A percentile compares a stretch with the other conserved stretches of the same genome.
These are phyloP conservation scores for Aquanectria penicillioides DNA, from an alignment of 2,329 filamentous ascomycete species.

Conservation along the genomic window DNA sequence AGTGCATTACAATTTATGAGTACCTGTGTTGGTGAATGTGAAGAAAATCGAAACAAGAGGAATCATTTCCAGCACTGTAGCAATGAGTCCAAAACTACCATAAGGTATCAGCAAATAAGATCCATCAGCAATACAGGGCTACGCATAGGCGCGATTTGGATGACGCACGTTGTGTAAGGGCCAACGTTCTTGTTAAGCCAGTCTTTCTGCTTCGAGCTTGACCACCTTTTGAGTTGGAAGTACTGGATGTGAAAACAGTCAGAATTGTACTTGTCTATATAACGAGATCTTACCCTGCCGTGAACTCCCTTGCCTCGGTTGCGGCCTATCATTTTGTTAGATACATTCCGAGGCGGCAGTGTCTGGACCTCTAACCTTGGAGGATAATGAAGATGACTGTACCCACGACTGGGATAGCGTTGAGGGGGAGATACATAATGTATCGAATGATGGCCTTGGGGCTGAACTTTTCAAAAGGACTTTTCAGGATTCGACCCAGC, in stretches of 20 bases:
- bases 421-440: slow-evolving; percentile 87
- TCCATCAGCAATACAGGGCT: slow-evolving; percentile 5
- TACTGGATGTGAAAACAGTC: slow-evolving; percentile 63
- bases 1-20: slow-evolving; percentile 24
- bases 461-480: slow-evolving; percentile 65
- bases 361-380: slow-evolving; percentile 63
- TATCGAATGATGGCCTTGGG: slow-evolving; percentile 77
- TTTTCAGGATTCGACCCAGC: slow-evolving; percentile 67
- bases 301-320: slow-evolving; percentile 61
- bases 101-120: slow-evolving; percentile 21
- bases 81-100: slow-evolving; percentile 75
- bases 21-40: slow-evolving; percentile 85
- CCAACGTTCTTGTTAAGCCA: slow-evolving; percentile 77
- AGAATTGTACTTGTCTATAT: neutral
- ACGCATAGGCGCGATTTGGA: neutral
- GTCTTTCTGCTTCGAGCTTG: slow-evolving; percentile 67
- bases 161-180: slow-evolving; percentile 81
- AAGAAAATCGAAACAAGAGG: slow-evolving; percentile 86
- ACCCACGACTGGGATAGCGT: slow-evolving; percentile 91
- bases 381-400: slow-evolving; percentile 82
- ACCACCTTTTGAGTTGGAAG: slow-evolving; percentile 92
- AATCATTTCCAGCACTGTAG: slow-evolving; percentile 85
- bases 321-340: slow-evolving; percentile 51
- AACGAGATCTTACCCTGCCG: slow-evolving; percentile 57
- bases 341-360: neutral